These are phyloP conservation scores for Sporisorium reilianum DNA, from an alignment of 1,284 basidiomycete species.

Conservation along the genomic window DNA sequence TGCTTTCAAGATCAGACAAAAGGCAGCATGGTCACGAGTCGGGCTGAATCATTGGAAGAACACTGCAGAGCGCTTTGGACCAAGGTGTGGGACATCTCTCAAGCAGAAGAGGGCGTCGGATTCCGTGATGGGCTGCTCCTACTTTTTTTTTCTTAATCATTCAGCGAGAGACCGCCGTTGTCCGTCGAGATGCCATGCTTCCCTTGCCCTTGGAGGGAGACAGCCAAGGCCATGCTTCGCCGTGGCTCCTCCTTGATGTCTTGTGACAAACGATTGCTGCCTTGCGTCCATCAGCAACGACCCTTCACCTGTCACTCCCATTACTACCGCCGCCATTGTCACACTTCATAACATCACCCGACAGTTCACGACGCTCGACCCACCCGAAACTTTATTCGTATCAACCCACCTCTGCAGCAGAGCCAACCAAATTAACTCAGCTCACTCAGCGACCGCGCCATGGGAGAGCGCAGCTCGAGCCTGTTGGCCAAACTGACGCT, in stretches of 20 bases:
- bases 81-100: not conserved
- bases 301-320: not conserved
- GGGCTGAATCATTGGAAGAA: not conserved
- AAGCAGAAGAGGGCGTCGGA: not conserved
- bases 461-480: conserved; percentile 37
- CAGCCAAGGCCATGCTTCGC: not conserved
- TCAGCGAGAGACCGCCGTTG: too few species aligned
- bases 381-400: not conserved
- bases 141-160: too few species aligned
- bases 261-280: not conserved
- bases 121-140: too few species aligned
- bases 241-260: not conserved
- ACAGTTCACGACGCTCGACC: not conserved
- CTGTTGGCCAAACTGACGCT: conserved; percentile 33
- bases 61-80: too few species aligned
- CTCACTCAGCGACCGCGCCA: not conserved
- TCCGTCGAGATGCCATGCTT: too few species aligned
- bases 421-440: too few species aligned
- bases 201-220: too few species aligned
- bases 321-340: not conserved
- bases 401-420: not conserved
- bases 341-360: not conserved
- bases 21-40: not conserved
- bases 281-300: too few species aligned
- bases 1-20: not conserved